These are phyloP conservation scores for Aspergillus novoparasiticus DNA, from an alignment of 2,329 filamentous ascomycete species.

Conservation along the genomic window DNA sequence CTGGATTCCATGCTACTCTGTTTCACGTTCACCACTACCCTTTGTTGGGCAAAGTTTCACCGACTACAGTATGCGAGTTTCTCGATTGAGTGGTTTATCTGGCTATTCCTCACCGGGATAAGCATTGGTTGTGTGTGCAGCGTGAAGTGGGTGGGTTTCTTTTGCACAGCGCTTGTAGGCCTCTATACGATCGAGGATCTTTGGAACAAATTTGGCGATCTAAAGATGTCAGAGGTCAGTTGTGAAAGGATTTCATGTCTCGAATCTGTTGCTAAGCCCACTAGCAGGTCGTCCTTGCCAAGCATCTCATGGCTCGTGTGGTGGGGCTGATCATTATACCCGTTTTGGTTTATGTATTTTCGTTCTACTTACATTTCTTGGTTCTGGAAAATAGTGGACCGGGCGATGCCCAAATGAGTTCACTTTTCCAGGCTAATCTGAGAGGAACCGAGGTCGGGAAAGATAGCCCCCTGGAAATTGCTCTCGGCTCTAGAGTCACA, in stretches of 20 bases:
- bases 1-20: conserved; percentile 98
- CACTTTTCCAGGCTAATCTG: conserved; percentile 96
- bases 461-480: conserved; percentile 90
- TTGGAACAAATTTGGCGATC: conserved; percentile 96
- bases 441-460: conserved; percentile 91
- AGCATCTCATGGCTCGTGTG: conserved; percentile 78
- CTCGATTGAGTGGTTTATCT: conserved; percentile 87
- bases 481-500: conserved; percentile 83
- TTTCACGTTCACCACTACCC: conserved; percentile 95
- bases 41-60: conserved; percentile 98
- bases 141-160: conserved; percentile 97
- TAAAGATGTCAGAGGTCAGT: conserved; percentile 81
- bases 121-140: conserved; percentile 98
- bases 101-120: conserved; percentile 89
- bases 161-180: conserved; percentile 91
- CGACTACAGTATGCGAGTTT: conserved; percentile 83
- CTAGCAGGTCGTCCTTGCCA: conserved; percentile 65
- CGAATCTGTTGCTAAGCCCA: conserved; percentile 24
- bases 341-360: conserved; percentile 89
- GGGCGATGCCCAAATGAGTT: conserved; percentile 99
- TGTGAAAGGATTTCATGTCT: neutral
- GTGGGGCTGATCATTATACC: conserved; percentile 87
- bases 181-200: conserved; percentile 95
- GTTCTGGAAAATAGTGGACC: conserved; percentile 92
- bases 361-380: conserved; percentile 91